phyloP scores from a whole-genome alignment of 331 rosid genomes.

The Dryas integrifolia region DNA sequence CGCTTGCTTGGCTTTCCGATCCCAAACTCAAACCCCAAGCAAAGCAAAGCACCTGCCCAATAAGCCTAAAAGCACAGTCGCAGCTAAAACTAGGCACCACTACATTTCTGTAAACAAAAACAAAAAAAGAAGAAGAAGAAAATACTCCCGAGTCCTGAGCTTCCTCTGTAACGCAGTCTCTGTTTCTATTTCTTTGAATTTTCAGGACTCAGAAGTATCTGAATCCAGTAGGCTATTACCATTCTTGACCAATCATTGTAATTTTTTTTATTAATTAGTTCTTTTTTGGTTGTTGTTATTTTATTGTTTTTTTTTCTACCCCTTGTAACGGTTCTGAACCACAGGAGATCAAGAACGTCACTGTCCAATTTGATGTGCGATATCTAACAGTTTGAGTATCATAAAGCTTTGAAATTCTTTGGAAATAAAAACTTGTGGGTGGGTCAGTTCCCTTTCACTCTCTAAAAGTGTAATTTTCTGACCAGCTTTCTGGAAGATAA shows the following conservation, averaged over 20 bases:
- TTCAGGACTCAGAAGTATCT: neutral
- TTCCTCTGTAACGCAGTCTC: neutral
- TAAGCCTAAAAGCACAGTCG: too few relatives aligned
- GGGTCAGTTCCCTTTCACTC: neutral
- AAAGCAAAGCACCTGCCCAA: conserved; percentile 3
- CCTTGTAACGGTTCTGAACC: conserved; percentile 12
- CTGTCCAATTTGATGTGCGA: conserved; percentile 7
- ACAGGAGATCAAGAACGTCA: conserved; percentile 13
- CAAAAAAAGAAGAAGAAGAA: neutral
- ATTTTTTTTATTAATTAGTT: neutral
- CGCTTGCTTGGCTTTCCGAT: conserved; percentile 6
- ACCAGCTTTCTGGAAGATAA: conserved; percentile 15
- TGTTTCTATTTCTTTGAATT: neutral
- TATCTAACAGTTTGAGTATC: conserved; percentile 19
- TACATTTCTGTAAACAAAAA: neutral
- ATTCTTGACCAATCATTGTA: neutral
- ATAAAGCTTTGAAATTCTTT: neutral
- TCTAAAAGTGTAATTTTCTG: neutral
- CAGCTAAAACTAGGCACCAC: neutral
- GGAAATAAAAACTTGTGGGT: neutral
- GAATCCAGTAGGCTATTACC: neutral
- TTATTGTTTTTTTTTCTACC: neutral
- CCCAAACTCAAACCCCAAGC: conserved; percentile 11
- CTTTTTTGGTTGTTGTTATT: neutral
- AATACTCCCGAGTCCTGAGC: neutral